Evolutionary conservation across 228 moss, liverwort and hornwort genomes (phyloP).

Genomic region (Sphagnum magellanicum): DNA sequence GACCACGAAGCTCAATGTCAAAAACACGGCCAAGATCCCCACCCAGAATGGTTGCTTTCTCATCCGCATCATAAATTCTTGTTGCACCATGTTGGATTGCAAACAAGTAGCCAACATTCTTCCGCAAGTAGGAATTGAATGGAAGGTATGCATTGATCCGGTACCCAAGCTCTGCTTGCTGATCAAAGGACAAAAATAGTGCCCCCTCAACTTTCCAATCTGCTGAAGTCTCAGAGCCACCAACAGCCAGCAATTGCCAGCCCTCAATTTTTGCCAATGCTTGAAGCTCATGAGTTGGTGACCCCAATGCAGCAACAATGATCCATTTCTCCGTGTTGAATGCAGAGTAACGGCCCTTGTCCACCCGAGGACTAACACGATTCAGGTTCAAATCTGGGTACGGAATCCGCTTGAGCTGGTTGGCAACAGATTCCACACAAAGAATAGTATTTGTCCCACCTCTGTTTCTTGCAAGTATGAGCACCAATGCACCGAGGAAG

Average conservation of each 20-base stretch:
- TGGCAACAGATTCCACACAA: conserved; percentile 49
- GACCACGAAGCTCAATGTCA: conserved; percentile 63
- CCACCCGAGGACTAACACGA: conserved; percentile 35
- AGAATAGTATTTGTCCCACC: conserved; percentile 39
- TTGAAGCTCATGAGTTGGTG: conserved; percentile 60
- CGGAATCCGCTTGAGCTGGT: conserved; percentile 54
- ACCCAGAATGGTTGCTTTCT: conserved; percentile 53
- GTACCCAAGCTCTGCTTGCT: conserved; percentile 65
- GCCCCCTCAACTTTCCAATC: conserved; percentile 74
- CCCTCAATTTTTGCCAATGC: conserved; percentile 59
- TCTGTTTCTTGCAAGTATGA: conserved; percentile 46
- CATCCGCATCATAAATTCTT: conserved; percentile 82
- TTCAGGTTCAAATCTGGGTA: conserved; percentile 64
- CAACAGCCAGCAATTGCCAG: conserved; percentile 83
- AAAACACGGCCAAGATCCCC: conserved; percentile 60
- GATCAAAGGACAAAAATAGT: conserved; percentile 64
- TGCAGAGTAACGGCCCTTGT: conserved; percentile 60
- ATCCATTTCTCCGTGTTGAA: conserved; percentile 67
- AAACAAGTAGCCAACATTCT: conserved; percentile 85
- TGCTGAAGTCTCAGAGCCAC: conserved; percentile 40
- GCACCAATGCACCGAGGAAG: conserved; percentile 44
- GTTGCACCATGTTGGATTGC: conserved; percentile 91
- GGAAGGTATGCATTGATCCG: conserved; percentile 60
- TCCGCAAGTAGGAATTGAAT: conserved; percentile 51
- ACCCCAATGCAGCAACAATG: conserved; percentile 51